Conservation (phyloP, 169 alveolate species). For the Neospora caninum region DNA sequence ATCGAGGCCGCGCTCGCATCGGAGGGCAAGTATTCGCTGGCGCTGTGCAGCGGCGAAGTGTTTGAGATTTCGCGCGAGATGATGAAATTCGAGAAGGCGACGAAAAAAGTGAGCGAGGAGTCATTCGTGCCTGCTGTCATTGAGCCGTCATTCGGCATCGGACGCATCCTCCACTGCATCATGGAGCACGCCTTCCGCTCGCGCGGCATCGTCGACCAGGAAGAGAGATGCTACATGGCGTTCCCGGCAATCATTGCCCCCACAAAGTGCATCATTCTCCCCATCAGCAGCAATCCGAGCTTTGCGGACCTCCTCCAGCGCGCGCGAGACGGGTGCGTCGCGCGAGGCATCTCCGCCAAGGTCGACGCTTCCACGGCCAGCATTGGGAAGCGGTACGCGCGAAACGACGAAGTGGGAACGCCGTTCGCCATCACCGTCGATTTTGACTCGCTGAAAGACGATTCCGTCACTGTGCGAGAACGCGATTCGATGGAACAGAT, state of each 20-base stretch:
- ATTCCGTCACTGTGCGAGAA: constrained; percentile 96
- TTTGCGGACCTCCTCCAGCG: constrained; percentile 27
- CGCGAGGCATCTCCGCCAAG: constrained; percentile 14
- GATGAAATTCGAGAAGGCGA: constrained; percentile 84
- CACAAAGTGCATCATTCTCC: constrained; percentile 92
- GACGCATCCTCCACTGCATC: constrained; percentile 93
- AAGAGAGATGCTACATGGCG: constrained; percentile 82
- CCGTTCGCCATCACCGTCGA: constrained; percentile 98
- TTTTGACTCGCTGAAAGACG: constrained; percentile 91
- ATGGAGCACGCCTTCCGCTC: constrained; percentile 94
- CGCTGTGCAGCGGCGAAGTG: constrained; percentile 55
- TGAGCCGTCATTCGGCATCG: constrained; percentile 99
- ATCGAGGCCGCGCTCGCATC: constrained; percentile 71
- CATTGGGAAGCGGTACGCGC: constrained; percentile 86
- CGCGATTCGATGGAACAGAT: constrained; percentile 94
- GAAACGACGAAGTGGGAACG: constrained; percentile 98
- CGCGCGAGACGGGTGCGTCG: constrained; percentile 11
- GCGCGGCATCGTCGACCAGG: constrained; percentile 56
- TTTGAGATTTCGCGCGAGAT: constrained; percentile 62
- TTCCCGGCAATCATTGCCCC: constrained; percentile 97
- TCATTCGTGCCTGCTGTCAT: constrained; percentile 93
- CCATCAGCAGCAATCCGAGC: constrained; percentile 83
- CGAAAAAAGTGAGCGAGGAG: constrained; percentile 90
- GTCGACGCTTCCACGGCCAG: constrained; percentile 62
- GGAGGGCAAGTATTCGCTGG: constrained; percentile 72